Percentiles rank a stretch among this genome's conserved stretches.
phyloP scores from a whole-genome alignment of 441 rosid genomes.

The Corymbia calophylla region DNA sequence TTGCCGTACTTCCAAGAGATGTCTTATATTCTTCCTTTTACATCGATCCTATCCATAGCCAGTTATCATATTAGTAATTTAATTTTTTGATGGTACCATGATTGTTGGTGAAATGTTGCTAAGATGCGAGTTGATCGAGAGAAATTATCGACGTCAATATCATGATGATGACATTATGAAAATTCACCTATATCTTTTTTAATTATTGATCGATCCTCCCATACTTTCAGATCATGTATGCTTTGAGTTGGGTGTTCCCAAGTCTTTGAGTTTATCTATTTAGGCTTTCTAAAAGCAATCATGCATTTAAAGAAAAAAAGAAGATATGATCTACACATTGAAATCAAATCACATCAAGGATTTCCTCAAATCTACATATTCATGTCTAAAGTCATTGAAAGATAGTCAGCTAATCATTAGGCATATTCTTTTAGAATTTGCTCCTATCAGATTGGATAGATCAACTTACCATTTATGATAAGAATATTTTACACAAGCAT shows the following conservation, averaged over 20 bases:
- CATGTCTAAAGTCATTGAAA: too few relatives aligned
- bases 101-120: background rate
- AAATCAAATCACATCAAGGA: background rate
- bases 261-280: background rate
- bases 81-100: background rate
- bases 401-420: fast-evolving
- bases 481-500: fast-evolving
- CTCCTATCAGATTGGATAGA: fast-evolving
- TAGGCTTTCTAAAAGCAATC: background rate
- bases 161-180: background rate
- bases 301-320: background rate
- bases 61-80: fast-evolving
- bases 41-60: background rate
- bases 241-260: background rate
- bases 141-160: background rate
- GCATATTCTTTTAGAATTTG: fast-evolving
- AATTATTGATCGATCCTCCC: background rate
- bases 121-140: background rate
- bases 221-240: background rate
- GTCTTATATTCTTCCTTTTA: background rate
- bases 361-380: background rate
- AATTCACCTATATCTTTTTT: background rate
- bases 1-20: background rate
- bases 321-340: fast-evolving
- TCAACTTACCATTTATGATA: background rate